Evolutionary conservation across 179 eudicot genomes (phyloP).

Genomic region (Vitellaria paradoxa): DNA sequence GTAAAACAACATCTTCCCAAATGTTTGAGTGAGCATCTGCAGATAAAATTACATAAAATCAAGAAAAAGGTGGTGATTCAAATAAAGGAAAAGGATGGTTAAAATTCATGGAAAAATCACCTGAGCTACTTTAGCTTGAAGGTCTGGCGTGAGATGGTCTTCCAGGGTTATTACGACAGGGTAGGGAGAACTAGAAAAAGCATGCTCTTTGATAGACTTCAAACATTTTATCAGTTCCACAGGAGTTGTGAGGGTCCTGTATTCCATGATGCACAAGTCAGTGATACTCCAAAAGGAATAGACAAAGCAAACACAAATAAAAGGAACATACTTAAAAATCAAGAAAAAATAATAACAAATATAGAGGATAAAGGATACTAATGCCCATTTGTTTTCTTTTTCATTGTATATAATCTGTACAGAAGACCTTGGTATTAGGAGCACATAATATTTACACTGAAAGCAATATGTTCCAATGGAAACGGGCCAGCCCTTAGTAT

Average conservation of each 20-base stretch:
- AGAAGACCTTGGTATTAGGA: neutral
- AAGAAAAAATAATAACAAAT: neutral
- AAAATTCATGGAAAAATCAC: constrained; percentile 28
- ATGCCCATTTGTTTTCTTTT: neutral
- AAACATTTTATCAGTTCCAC: constrained; percentile 73
- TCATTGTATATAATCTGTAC: neutral
- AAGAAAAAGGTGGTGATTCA: neutral
- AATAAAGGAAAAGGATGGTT: neutral
- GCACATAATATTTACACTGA: no score
- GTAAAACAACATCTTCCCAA: constrained; percentile 54
- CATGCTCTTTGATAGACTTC: constrained; percentile 67
- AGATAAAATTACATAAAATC: neutral
- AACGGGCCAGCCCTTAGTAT: neutral
- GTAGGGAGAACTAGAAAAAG: constrained; percentile 68
- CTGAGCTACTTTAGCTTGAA: constrained; percentile 87
- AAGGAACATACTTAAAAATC: neutral
- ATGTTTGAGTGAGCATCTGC: constrained; percentile 77
- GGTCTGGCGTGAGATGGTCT: constrained; percentile 81
- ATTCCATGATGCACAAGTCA: neutral
- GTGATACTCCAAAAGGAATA: neutral
- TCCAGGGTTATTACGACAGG: constrained; percentile 88
- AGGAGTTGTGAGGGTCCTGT: constrained; percentile 80
- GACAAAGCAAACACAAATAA: neutral
- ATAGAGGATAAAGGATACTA: neutral
- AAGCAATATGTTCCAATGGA: neutral